Conservation (phyloP, 768 basidiomycete species). For the Ephemerocybe angulata region DNA sequence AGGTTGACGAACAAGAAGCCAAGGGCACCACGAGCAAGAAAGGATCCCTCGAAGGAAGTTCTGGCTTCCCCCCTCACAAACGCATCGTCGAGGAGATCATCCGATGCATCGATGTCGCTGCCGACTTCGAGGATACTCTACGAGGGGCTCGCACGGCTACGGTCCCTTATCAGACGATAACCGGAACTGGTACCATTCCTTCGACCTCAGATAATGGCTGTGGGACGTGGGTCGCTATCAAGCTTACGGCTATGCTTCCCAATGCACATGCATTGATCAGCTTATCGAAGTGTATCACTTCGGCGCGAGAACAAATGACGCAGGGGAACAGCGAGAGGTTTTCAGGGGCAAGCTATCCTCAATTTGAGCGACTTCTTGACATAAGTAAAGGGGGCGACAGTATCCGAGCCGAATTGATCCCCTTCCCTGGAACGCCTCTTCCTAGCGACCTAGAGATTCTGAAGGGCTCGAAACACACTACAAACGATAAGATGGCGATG, state of each 20-base stretch:
- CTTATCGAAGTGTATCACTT: conserved; percentile 55
- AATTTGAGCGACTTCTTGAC: background rate
- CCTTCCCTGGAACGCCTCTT: conserved; percentile 69
- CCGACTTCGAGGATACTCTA: conserved; percentile 66
- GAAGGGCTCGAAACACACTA: conserved; percentile 25
- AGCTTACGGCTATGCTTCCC: conserved; percentile 75
- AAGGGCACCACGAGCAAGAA: conserved; percentile 5
- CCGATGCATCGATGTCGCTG: conserved; percentile 71
- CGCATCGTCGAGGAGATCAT: conserved; percentile 73
- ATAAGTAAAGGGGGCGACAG: background rate
- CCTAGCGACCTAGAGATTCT: conserved; percentile 56
- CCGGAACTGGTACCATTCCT: background rate
- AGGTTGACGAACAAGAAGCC: conserved; percentile 50
- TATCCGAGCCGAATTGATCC: conserved; percentile 32
- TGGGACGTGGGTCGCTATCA: conserved; percentile 82
- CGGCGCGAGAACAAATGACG: background rate
- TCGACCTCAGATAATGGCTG: conserved; percentile 31
- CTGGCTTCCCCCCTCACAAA: conserved; percentile 42
- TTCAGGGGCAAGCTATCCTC: background rate
- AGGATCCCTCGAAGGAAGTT: conserved; percentile 17
- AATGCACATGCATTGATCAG: conserved; percentile 56
- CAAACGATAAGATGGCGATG: conserved; percentile 27
- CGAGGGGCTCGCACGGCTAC: conserved; percentile 18
- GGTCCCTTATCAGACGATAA: conserved; percentile 2
- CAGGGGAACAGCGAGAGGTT: background rate